phyloP scores from a whole-genome alignment of 768 basidiomycete species.

The Saitozyma sp. region DNA sequence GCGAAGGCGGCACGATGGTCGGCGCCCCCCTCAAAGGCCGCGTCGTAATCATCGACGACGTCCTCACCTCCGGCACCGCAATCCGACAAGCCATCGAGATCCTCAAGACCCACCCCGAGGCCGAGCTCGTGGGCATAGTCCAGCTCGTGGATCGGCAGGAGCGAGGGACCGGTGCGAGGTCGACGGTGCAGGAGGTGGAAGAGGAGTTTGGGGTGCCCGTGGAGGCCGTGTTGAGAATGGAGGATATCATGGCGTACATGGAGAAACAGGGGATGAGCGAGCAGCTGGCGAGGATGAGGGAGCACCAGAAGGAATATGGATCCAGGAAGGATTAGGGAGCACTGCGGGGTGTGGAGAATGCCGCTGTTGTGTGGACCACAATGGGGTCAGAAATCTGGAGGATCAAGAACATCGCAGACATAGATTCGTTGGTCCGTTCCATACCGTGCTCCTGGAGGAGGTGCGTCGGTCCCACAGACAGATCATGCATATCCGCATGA shows the following conservation, averaged over 20 bases:
- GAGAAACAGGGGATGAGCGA: constrained; percentile 64
- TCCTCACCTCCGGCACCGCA: constrained; percentile 76
- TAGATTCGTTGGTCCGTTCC: too few species aligned
- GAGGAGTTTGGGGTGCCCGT: constrained; percentile 69
- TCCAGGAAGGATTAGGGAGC: constrained; percentile 13
- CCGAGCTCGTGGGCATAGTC: constrained; percentile 76
- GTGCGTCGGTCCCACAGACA: too few species aligned
- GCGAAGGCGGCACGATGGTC: constrained; percentile 89
- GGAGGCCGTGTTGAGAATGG: constrained; percentile 76
- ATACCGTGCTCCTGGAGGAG: too few species aligned
- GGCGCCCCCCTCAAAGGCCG: constrained; percentile 76
- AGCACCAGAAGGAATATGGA: constrained; percentile 74
- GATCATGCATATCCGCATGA: too few species aligned
- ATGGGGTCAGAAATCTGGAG: too few species aligned
- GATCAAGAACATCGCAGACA: too few species aligned
- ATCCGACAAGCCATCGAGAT: constrained; percentile 78
- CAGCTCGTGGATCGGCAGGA: constrained; percentile 86
- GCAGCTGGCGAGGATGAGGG: constrained; percentile 70
- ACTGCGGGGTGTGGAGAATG: background rate
- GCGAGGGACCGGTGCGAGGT: constrained; percentile 68
- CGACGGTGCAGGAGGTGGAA: constrained; percentile 82
- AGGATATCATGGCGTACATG: constrained; percentile 81
- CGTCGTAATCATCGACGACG: constrained; percentile 91
- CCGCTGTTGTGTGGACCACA: too few species aligned
- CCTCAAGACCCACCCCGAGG: constrained; percentile 66